Evolutionary conservation across 495 filamentous ascomycete species (phyloP), one percentile per base, ranked within the genome.

Genomic region (Annulohypoxylon nitens): DNA sequence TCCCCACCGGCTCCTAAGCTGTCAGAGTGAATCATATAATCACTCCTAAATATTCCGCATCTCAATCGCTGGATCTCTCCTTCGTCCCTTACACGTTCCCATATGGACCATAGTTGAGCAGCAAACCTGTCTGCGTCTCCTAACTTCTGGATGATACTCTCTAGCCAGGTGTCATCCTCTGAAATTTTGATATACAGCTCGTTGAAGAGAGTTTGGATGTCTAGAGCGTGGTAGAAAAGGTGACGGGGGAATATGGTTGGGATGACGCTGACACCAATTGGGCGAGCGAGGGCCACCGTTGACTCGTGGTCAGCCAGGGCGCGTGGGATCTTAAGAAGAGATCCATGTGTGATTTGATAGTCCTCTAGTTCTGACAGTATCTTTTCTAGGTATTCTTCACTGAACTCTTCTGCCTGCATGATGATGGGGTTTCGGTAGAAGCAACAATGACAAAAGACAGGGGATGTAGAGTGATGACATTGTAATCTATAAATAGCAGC

Each of bases 21-120:
- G 5, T 26, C 33, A 9, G 39, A n/a, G 36, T 57, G 90, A 23
- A 92, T 81, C 91, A 94, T 93, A 76, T 94, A 94, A 75, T 94
- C 92, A 10, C 92, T 93, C 14, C 92, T 87, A 78, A 92, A 94
- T 25, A 94, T 86, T 4, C 92, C 92, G 12, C 93, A 83, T 12
- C 90, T 90, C n/a, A 93, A 78, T 10, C 81, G 84, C 77, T 94
- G 92, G 10, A 84, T 86, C 75, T 94, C 93, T 20, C 92, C 92
- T 76, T 93, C 90, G 59, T 88, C 84, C 77, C 90, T 88, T 8
- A 93, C 91, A 33, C 85, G 82, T 18, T 88, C 77, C 74, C 93
- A 91, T 11, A 91, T 86, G 30, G 89, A 85, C 90, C 91, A 93
- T 34, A 94, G 81, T 50, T 88, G 85, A 3, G 84, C 84, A 63